Evolutionary conservation across 2,329 filamentous ascomycete genomes (phyloP).

Genomic region (Saccharata proteae): DNA sequence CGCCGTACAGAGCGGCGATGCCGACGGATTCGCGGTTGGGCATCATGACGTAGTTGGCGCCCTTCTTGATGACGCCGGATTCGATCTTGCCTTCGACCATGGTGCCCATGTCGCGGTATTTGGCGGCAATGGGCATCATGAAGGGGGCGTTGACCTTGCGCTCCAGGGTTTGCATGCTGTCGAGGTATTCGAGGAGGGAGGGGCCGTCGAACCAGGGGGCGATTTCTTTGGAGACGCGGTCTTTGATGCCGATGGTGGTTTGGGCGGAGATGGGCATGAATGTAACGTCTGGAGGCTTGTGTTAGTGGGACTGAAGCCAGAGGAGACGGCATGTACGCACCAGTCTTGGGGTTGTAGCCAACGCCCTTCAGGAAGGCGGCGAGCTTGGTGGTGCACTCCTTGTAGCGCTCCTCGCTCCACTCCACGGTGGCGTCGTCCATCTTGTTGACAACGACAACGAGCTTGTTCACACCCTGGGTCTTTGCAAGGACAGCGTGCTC

Average conservation of each 20-base stretch:
- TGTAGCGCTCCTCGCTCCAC: conserved; percentile 87
- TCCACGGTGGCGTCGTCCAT: conserved; percentile 97
- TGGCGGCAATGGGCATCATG: conserved; percentile 97
- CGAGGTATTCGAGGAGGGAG: conserved; percentile 89
- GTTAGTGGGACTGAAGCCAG: conserved; percentile 4
- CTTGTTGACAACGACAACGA: conserved; percentile 94
- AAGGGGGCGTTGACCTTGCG: conserved; percentile 95
- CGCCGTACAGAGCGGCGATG: conserved; percentile 78
- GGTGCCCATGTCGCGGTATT: conserved; percentile 95
- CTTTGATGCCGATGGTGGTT: conserved; percentile 74
- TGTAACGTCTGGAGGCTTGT: conserved; percentile 66
- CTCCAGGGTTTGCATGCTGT: conserved; percentile 82
- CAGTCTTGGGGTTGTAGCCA: conserved; percentile 82
- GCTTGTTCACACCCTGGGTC: conserved; percentile 95
- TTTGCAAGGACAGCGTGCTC: conserved; percentile 98
- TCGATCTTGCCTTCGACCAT: conserved; percentile 98
- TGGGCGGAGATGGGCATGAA: conserved; percentile 97
- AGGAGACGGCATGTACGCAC: conserved; percentile 1
- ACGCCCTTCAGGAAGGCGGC: conserved; percentile 78
- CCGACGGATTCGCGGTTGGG: conserved; percentile 76
- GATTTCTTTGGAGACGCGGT: conserved; percentile 63
- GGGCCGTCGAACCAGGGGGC: conserved; percentile 81
- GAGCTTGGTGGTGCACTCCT: conserved; percentile 87
- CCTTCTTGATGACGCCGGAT: conserved; percentile 86
- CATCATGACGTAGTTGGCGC: conserved; percentile 81